Evolutionary conservation across 345 rosid species (phyloP).

Genomic region (Linum trigynum): DNA sequence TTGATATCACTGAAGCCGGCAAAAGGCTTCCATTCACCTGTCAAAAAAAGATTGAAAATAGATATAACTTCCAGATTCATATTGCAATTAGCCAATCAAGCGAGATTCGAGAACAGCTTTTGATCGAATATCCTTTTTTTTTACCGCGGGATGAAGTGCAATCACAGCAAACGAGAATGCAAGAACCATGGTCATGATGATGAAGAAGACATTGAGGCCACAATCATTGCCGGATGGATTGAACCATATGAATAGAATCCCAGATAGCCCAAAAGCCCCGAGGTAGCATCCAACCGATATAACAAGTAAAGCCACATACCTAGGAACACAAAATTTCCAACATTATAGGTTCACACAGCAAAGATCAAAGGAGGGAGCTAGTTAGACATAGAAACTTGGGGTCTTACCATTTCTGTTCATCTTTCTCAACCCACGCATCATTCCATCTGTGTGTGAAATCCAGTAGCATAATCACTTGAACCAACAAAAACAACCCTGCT

Average conservation of each 20-base stretch:
- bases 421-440: constrained; percentile 97
- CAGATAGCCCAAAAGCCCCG: constrained; percentile 67
- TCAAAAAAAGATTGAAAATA: neutral
- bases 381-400: constrained; percentile 11
- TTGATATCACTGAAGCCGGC: constrained; percentile 87
- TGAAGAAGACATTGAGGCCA: constrained; percentile 86
- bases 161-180: constrained; percentile 57
- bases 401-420: constrained; percentile 79
- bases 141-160: constrained; percentile 86
- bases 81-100: constrained; percentile 3
- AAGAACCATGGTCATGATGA: constrained; percentile 79
- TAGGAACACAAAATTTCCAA: constrained; percentile 19
- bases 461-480: constrained; percentile 77
- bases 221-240: constrained; percentile 94
- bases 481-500: constrained; percentile 89
- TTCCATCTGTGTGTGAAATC: constrained; percentile 90
- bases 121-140: neutral
- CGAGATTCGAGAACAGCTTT: constrained; percentile 5
- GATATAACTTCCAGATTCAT: neutral
- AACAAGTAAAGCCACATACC: constrained; percentile 81
- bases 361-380: neutral
- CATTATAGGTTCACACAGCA: constrained; percentile 17
- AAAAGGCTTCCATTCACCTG: constrained; percentile 95
- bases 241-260: constrained; percentile 88
- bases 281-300: constrained; percentile 77